These are phyloP conservation scores for Paramecium tetraurelia DNA, from an alignment of 73 alveolate genomes.

Conservation along the genomic window DNA sequence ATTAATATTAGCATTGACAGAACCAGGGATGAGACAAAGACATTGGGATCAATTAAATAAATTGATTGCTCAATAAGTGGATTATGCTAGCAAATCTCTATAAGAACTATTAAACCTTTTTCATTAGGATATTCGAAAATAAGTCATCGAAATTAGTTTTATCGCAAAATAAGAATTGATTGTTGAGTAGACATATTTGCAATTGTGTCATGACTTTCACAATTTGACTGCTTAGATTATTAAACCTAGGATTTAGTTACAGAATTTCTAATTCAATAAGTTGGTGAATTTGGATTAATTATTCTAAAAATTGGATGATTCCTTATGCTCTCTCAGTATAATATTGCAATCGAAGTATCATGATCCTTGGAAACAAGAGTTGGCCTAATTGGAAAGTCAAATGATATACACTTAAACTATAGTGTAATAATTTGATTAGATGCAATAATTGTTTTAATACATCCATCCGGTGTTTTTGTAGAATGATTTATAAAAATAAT, in stretches of 20 bases:
- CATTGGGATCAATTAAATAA: constrained; percentile 9
- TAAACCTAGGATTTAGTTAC: neutral
- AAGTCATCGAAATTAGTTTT: neutral
- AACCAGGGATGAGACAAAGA: constrained; percentile 16
- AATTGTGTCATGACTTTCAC: neutral
- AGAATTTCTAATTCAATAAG: neutral
- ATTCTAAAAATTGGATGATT: neutral
- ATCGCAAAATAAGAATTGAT: constrained; percentile 25
- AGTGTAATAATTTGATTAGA: neutral
- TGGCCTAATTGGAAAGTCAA: neutral
- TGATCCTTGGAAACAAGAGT: neutral
- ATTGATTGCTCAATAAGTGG: neutral
- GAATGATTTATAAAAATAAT: neutral
- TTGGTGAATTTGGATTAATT: neutral
- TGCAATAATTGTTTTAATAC: neutral
- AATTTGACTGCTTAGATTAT: neutral
- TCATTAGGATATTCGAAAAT: neutral
- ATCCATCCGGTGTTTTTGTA: neutral
- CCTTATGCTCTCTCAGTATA: neutral
- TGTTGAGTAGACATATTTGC: neutral
- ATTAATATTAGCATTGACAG: constrained; percentile 1
- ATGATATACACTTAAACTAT: neutral
- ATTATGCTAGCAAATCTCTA: neutral
- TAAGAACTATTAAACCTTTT: neutral
- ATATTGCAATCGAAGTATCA: neutral